Evolutionary conservation across 129 eudicot genomes (phyloP).

Genomic region (Chrysanthemum seticuspe): DNA sequence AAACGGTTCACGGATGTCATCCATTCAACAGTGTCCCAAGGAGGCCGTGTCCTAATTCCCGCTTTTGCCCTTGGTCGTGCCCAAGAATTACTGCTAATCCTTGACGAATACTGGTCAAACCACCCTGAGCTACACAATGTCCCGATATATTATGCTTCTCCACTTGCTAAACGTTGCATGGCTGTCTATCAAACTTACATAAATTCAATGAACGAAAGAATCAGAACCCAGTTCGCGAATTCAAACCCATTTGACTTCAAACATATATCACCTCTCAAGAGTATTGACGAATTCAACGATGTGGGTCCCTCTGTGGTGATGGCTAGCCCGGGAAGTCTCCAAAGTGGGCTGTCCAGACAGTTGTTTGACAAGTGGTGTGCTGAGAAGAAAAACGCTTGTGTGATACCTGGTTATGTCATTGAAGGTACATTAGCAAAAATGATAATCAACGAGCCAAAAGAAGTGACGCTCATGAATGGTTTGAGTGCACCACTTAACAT

Average conservation of each 20-base stretch:
- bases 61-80: slow-evolving; percentile 99
- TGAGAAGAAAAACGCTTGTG: slow-evolving; percentile 87
- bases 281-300: slow-evolving; percentile 75
- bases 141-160: slow-evolving; percentile 95
- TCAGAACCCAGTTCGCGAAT: slow-evolving; percentile 72
- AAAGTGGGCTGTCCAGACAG: slow-evolving; percentile 91
- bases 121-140: slow-evolving; percentile 83
- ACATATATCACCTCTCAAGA: slow-evolving; percentile 85
- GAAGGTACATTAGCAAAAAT: slow-evolving; percentile 89
- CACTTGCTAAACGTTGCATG: slow-evolving; percentile 95
- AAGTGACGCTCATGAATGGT: slow-evolving; percentile 86
- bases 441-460: slow-evolving; percentile 90
- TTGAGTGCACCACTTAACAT: slow-evolving; percentile 84
- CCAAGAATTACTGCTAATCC: slow-evolving; percentile 83
- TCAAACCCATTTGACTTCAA: slow-evolving; percentile 87
- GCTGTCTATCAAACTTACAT: slow-evolving; percentile 97
- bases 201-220: slow-evolving; percentile 90
- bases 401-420: slow-evolving; percentile 84
- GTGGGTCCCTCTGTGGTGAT: slow-evolving; percentile 92
- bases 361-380: slow-evolving; percentile 92
- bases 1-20: slow-evolving; percentile 94
- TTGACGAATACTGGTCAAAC: slow-evolving; percentile 94
- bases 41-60: slow-evolving; percentile 95
- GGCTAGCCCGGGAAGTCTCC: slow-evolving; percentile 97
- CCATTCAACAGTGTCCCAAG: slow-evolving; percentile 75